Evolutionary conservation across 805 yeast genomes (phyloP).

Genomic region (Candida insectalens): DNA sequence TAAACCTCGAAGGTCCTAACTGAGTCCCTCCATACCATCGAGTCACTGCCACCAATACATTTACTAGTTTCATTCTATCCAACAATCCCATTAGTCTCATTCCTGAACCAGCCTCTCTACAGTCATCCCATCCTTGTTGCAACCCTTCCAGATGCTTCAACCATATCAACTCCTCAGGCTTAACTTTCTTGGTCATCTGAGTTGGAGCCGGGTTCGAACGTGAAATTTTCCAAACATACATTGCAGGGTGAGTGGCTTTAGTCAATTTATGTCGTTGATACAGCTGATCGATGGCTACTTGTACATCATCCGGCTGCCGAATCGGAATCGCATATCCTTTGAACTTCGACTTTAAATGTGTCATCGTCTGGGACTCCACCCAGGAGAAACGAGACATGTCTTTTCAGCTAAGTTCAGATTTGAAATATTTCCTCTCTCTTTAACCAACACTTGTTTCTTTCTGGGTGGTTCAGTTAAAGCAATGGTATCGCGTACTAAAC

Average conservation of each 20-base stretch:
- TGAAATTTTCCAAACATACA: conserved; percentile 65
- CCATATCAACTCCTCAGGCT: not conserved
- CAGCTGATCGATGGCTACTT: conserved; percentile 31
- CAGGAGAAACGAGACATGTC: no score
- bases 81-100: conserved; percentile 43
- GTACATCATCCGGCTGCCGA: conserved; percentile 30
- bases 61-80: conserved; percentile 36
- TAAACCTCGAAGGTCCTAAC: conserved; percentile 61
- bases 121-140: conserved; percentile 55
- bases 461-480: no score
- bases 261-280: conserved; percentile 30
- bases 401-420: no score
- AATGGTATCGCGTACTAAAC: no score
- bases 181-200: not conserved
- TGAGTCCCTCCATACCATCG: conserved; percentile 81
- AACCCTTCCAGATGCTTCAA: conserved; percentile 15
- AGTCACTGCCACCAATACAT: conserved; percentile 58
- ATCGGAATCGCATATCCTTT: conserved; percentile 49
- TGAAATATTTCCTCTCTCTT: no score
- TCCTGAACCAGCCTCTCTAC: conserved; percentile 76
- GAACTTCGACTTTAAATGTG: conserved; percentile 54
- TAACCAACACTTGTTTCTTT: no score
- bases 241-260: conserved; percentile 63
- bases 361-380: conserved; percentile 30
- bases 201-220: conserved; percentile 7